phyloP scores from a whole-genome alignment of 345 rosid species.

The Linum tenue region DNA sequence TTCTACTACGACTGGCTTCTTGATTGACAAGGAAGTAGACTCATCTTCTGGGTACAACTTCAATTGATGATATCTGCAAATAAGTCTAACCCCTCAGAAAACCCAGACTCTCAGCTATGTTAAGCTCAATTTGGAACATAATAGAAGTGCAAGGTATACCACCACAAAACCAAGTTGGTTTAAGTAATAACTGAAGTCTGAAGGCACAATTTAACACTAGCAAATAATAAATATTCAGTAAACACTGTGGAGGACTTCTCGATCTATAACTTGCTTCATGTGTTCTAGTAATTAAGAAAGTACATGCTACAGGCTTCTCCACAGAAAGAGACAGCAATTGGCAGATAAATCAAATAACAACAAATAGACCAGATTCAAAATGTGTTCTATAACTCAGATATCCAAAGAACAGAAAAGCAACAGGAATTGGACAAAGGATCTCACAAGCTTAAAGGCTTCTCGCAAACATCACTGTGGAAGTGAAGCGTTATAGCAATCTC shows the following conservation, averaged over 20 bases:
- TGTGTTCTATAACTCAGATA: not conserved
- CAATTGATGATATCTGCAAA: constrained; percentile 53
- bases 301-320: too few relatives aligned
- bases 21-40: constrained; percentile 53
- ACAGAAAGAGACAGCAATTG: not conserved
- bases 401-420: not conserved
- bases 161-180: not conserved
- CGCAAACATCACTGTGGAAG: constrained; percentile 59
- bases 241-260: too few relatives aligned
- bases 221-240: too few relatives aligned
- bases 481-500: constrained; percentile 56
- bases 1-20: constrained; percentile 77
- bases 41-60: constrained; percentile 67
- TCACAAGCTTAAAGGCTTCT: constrained; percentile 63
- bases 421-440: constrained; percentile 14
- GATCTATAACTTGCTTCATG: too few relatives aligned
- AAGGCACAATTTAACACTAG: too few relatives aligned
- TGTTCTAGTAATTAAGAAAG: not conserved
- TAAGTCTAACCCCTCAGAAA: not conserved
- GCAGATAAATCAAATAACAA: not conserved
- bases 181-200: too few relatives aligned
- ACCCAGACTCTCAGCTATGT: not conserved
- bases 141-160: not conserved
- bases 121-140: not conserved
- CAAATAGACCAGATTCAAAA: too few relatives aligned